Conservation (phyloP, 2,329 filamentous ascomycete species). For the Calonectria leucothoes region DNA sequence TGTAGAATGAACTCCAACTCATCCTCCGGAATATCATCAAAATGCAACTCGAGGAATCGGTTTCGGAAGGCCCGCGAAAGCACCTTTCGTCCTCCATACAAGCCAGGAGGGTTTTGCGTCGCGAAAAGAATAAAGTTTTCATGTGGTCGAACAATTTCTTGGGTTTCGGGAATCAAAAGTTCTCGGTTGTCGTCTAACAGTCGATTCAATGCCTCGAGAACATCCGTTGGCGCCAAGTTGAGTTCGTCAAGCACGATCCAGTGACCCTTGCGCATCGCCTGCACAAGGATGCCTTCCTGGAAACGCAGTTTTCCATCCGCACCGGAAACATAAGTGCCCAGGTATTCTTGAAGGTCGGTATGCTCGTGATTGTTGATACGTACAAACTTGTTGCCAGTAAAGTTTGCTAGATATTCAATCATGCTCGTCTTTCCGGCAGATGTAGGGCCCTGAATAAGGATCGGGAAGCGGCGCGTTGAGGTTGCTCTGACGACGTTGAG, state of each 20-base stretch:
- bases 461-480: constrained; percentile 90
- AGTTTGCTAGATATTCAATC: constrained; percentile 98
- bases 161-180: constrained; percentile 94
- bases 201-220: constrained; percentile 94
- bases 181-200: constrained; percentile 97
- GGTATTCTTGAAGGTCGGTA: constrained; percentile 96
- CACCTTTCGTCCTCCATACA: constrained; percentile 95
- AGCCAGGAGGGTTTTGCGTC: constrained; percentile 94
- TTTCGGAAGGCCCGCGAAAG: constrained; percentile 96
- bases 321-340: constrained; percentile 93
- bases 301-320: constrained; percentile 87
- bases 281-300: constrained; percentile 93
- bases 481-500: constrained; percentile 94
- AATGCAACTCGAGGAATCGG: constrained; percentile 95
- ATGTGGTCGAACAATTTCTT: constrained; percentile 92
- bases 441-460: constrained; percentile 95
- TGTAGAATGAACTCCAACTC: constrained; percentile 94
- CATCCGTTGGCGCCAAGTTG: constrained; percentile 96
- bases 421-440: constrained; percentile 99
- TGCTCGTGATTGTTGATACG: constrained; percentile 99
- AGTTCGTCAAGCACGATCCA: constrained; percentile 99
- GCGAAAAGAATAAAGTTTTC: constrained; percentile 98
- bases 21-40: constrained; percentile 96
- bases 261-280: constrained; percentile 90
- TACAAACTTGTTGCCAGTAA: constrained; percentile 96